phyloP scores from a whole-genome alignment of 2,329 filamentous ascomycete genomes.

The Pseudopyricularia javanii region DNA sequence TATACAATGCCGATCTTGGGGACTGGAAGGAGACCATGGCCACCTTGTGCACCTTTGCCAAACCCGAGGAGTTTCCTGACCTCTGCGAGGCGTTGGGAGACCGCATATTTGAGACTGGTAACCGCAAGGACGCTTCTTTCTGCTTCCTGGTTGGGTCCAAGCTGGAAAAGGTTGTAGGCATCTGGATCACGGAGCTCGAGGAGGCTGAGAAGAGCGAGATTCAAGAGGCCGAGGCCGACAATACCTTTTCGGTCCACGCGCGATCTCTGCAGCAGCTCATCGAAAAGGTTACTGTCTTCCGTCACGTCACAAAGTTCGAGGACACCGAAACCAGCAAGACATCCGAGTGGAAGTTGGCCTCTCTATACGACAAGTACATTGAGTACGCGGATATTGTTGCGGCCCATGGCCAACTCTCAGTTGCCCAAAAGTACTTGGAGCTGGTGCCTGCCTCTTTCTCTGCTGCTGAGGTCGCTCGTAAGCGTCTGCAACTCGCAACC shows the following conservation, averaged over 20 bases:
- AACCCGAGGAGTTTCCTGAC: conserved; percentile 82
- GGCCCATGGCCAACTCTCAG: conserved; percentile 71
- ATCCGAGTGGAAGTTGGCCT: conserved; percentile 77
- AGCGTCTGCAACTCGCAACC: conserved; percentile 74
- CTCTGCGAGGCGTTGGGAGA: conserved; percentile 93
- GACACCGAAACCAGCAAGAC: conserved; percentile 61
- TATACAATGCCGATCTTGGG: conserved; percentile 84
- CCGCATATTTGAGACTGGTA: conserved; percentile 63
- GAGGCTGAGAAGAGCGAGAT: conserved; percentile 70
- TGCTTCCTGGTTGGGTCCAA: conserved; percentile 94
- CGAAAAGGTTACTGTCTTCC: conserved; percentile 96
- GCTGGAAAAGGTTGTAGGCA: conserved; percentile 89
- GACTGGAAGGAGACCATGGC: conserved; percentile 98
- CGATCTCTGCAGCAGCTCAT: conserved; percentile 84
- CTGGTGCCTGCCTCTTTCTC: conserved; percentile 75
- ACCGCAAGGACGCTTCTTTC: conserved; percentile 82
- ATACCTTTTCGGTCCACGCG: conserved; percentile 84
- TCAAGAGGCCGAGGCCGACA: conserved; percentile 57
- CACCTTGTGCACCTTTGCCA: conserved; percentile 87
- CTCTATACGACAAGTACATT: conserved; percentile 86
- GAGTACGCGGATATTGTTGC: conserved; percentile 96
- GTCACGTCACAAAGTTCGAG: conserved; percentile 81
- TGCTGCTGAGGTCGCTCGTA: conserved; percentile 75
- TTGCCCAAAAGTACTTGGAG: conserved; percentile 84
- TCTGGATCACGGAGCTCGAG: conserved; percentile 84